A percentile compares a stretch with the other conserved stretches of the same genome.
Conservation (phyloP, 306 rosid genomes). For the Cicer yamashitae region DNA sequence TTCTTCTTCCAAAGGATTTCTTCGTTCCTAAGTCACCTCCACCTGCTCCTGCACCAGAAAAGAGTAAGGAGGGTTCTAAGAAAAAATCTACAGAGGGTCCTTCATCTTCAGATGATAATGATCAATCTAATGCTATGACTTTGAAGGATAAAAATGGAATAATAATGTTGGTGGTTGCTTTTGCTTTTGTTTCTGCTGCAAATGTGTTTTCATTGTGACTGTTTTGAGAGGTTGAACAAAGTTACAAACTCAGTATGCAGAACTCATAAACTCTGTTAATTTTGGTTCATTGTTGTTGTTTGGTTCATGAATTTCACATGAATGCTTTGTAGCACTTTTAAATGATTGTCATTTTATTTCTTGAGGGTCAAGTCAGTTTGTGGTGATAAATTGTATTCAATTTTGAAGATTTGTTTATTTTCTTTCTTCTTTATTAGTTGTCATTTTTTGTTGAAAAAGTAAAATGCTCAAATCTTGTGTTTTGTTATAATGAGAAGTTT, state of each 20-base stretch:
- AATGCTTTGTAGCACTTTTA: constrained; percentile 40
- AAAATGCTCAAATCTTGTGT: constrained; percentile 11
- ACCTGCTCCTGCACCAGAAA: constrained; percentile 51
- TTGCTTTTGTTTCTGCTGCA: constrained; percentile 15
- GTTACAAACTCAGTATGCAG: background rate
- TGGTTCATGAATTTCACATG: constrained; percentile 27
- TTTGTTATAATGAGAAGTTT: constrained; percentile 2
- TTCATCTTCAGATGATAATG: constrained; percentile 30
- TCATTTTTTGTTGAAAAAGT: background rate
- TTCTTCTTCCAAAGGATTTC: constrained; percentile 64
- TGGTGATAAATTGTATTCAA: constrained; percentile 40
- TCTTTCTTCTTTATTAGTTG: background rate
- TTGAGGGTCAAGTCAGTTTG: constrained; percentile 15
- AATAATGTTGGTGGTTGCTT: background rate
- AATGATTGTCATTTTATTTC: constrained; percentile 29
- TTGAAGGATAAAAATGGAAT: constrained; percentile 34
- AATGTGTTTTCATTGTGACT: constrained; percentile 36
- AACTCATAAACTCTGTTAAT: background rate
- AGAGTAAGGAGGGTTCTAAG: constrained; percentile 46
- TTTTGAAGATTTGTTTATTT: background rate
- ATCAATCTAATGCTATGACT: constrained; percentile 43
- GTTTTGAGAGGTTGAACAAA: constrained; percentile 21
- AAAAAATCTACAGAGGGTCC: constrained; percentile 51
- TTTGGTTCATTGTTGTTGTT: background rate
- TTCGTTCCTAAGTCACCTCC: constrained; percentile 66